These are phyloP conservation scores for Mycosarcoma maydis DNA, from an alignment of 1,284 basidiomycete genomes.

Conservation along the genomic window DNA sequence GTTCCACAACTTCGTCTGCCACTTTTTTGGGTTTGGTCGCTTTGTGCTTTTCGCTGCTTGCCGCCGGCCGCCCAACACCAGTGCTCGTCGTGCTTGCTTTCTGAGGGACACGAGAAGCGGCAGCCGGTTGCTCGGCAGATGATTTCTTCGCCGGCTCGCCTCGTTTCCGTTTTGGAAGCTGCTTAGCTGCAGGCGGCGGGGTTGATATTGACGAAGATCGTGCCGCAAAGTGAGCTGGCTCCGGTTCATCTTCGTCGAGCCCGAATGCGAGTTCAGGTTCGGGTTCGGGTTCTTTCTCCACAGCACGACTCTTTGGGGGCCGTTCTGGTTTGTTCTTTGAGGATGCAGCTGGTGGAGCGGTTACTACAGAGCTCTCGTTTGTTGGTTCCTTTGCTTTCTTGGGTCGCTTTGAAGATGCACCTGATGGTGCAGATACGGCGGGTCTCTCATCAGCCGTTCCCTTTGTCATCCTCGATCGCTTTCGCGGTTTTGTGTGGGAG, in stretches of 20 bases:
- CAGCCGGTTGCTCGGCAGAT: constrained; percentile 1
- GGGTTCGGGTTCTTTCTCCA: not conserved
- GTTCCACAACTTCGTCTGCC: constrained; percentile 31
- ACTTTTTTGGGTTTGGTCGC: constrained; percentile 22
- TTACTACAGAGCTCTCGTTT: not conserved
- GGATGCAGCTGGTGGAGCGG: constrained; percentile 4
- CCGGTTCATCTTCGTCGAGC: constrained; percentile 10
- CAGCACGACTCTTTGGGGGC: not conserved
- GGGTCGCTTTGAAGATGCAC: too few species aligned
- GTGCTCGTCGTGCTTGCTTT: not conserved
- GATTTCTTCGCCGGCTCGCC: constrained; percentile 23
- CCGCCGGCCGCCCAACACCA: not conserved
- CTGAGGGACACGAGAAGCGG: not conserved
- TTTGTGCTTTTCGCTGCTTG: constrained; percentile 23
- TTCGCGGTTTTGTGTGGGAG: constrained; percentile 9
- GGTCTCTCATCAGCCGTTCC: too few species aligned
- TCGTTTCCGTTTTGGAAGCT: constrained; percentile 25
- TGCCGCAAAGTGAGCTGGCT: not conserved
- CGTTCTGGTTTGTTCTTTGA: constrained; percentile 18
- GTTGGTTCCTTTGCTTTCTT: not conserved
- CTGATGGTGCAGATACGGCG: too few species aligned
- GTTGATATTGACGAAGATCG: constrained; percentile 1
- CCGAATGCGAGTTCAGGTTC: constrained; percentile 3
- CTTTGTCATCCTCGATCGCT: too few species aligned
- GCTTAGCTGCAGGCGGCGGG: not conserved